These are phyloP conservation scores for Pythium inflatum DNA, from an alignment of 352 stramenopile species.

Conservation along the genomic window DNA sequence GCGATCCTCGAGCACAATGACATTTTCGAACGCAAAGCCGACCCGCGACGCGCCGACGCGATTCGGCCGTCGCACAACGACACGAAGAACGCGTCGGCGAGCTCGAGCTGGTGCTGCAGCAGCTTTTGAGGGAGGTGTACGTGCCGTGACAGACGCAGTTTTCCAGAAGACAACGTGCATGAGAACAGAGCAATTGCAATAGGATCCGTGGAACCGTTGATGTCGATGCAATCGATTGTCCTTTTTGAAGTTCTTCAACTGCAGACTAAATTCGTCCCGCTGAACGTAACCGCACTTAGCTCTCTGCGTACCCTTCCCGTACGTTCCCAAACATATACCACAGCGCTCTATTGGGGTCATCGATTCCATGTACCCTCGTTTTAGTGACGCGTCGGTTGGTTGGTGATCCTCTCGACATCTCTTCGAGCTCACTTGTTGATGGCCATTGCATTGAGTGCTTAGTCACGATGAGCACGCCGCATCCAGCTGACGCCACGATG, in stretches of 20 bases:
- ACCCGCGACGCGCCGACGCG: constrained; percentile 67
- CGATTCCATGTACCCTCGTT: constrained; percentile 4
- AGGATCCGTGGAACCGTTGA: no score
- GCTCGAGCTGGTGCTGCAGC: constrained; percentile 84
- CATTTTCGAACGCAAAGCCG: constrained; percentile 86
- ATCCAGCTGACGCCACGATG: constrained; percentile 17
- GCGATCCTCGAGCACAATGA: constrained; percentile 81
- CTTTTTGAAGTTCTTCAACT: no score
- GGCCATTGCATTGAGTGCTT: constrained; percentile 14
- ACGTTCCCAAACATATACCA: constrained; percentile 26
- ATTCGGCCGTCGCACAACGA: constrained; percentile 75
- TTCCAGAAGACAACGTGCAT: no score
- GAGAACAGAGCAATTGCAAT: no score
- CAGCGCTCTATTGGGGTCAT: constrained; percentile 14
- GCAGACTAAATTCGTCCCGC: no score
- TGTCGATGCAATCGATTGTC: no score
- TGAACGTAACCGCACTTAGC: constrained; percentile 23
- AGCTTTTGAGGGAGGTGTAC: constrained; percentile 86
- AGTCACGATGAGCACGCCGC: constrained; percentile 11
- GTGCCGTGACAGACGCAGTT: no score
- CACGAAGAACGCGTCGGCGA: constrained; percentile 39
- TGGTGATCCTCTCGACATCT: constrained; percentile 21
- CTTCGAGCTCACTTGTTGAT: constrained; percentile 26
- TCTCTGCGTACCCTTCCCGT: not conserved
- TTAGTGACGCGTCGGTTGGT: constrained; percentile 24